Conservation (phyloP, 2,329 filamentous ascomycete genomes). For the Nothopassalora personata region DNA sequence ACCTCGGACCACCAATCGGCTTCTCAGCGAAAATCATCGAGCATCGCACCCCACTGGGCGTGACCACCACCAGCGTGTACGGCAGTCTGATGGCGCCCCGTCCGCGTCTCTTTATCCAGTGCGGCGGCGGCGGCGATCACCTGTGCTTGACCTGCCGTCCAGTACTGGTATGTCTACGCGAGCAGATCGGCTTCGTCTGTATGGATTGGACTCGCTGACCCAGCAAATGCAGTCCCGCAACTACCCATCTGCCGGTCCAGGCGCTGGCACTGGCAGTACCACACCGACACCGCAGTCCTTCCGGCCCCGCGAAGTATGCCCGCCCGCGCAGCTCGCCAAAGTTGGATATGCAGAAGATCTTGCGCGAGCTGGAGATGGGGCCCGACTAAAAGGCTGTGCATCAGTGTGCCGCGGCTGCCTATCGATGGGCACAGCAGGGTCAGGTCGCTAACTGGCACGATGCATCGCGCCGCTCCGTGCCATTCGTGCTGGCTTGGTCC, state of each 20-base stretch:
- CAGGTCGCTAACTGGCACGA: not conserved
- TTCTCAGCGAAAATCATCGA: conserved; percentile 1
- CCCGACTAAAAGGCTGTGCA: not conserved
- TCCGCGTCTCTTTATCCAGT: not conserved
- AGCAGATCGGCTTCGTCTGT: not conserved
- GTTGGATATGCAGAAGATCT: not conserved
- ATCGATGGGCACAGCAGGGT: not conserved
- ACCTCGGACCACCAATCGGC: conserved; percentile 9
- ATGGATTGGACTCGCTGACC: too few species aligned
- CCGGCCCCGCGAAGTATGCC: not conserved
- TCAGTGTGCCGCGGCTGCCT: not conserved
- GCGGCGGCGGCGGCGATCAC: not conserved
- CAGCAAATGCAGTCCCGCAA: too few species aligned
- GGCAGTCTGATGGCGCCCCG: not conserved
- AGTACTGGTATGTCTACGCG: not conserved
- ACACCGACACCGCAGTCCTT: not conserved
- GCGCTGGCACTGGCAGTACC: not conserved
- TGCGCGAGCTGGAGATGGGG: not conserved
- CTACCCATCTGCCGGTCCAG: too few species aligned
- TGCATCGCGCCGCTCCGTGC: not conserved
- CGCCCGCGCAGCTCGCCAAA: not conserved
- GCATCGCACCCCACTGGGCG: not conserved
- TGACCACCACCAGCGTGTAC: not conserved
- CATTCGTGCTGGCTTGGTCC: not conserved
- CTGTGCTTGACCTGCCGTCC: not conserved